Base-by-base conservation (phyloP, 1,139 yeast genomes). In the Scheffersomyces cryptocercus region DNA sequence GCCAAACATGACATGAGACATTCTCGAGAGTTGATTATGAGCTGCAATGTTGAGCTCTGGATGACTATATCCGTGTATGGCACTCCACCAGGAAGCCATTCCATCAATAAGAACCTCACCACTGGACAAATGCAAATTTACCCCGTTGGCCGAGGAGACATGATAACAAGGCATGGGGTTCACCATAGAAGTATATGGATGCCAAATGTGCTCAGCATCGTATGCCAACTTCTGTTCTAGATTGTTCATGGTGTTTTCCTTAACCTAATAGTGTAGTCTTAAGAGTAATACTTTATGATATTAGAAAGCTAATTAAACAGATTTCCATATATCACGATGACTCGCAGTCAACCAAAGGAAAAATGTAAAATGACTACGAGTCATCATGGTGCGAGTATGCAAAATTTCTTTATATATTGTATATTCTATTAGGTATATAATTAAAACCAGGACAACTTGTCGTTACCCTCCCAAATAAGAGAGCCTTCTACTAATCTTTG, bases 391-490 rank as follows among this genome's bases (percentile, higher is more conserved):
- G 26, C 26, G 26, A 20, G 26, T 5, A 20, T 20, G 26, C 26
- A 20, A 20, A 20, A 16, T 16, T 20, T 20, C 26, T 20, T 20
- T 20, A 20, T 20, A 20, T 20, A 20, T 20, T 12, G 36, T 33
- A 12, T 12, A 33, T 12, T n/a, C 15, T 12, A 33, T 33, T 33
- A 12, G 12, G 12, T 36, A 37, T 26, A 14, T 12, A n/a, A 16
- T 51, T 55, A 75, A 49, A 73, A 74, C 80, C 80, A 75, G 4
- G 76, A 70, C 40, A 75, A 54, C 52, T 75, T 75, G 41, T 62
- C 69, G 50, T 75, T 75, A 35, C 67, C 67, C 49, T 69, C 79
- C 80, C 80, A 75, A 16, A 73, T 53, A 12, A 71, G 44, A 1
- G 64, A 53, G 2, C 53, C 72, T 7, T 45, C 43, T 35, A 47